These are phyloP conservation scores for Vigna mungo DNA, from an alignment of 306 rosid species.

Conservation along the genomic window DNA sequence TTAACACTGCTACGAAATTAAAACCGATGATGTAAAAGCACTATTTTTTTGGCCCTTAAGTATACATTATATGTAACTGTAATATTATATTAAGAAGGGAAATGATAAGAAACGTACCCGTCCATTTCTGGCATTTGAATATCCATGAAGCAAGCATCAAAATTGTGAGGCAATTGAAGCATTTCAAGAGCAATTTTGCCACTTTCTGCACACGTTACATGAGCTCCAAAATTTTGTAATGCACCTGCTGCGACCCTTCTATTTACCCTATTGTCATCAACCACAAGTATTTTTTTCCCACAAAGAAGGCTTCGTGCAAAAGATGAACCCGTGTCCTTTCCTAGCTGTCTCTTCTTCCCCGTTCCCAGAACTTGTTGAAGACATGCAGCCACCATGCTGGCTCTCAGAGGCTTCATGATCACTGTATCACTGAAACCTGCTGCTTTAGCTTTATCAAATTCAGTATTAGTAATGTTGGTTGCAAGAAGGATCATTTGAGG, in stretches of 20 bases:
- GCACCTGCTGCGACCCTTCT: conserved; percentile 98
- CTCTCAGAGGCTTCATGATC: conserved; percentile 95
- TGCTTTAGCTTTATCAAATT: conserved; percentile 73
- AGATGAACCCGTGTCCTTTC: conserved; percentile 68
- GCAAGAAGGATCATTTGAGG: conserved; percentile 90
- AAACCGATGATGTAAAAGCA: too few relatives aligned
- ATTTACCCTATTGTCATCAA: conserved; percentile 89
- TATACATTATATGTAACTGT: too few relatives aligned
- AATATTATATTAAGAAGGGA: too few relatives aligned
- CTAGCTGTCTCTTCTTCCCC: conserved; percentile 77
- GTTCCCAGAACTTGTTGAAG: conserved; percentile 92
- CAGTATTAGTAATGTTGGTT: conserved; percentile 68
- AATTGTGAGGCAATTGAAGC: conserved; percentile 85
- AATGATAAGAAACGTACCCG: conserved; percentile 62
- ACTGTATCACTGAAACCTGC: conserved; percentile 89
- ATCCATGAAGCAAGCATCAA: conserved; percentile 99
- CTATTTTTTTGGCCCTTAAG: too few relatives aligned
- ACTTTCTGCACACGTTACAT: conserved; percentile 82
- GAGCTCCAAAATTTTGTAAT: conserved; percentile 86
- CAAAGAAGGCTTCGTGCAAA: conserved; percentile 70
- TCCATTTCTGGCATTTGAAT: conserved; percentile 99
- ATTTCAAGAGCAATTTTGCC: conserved; percentile 85
- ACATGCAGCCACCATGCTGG: conserved; percentile 98
- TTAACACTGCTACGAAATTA: too few relatives aligned
- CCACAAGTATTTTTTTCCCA: conserved; percentile 88